phyloP scores from a whole-genome alignment of 164 flowering plant species.

The Hamamelis virginiana region DNA sequence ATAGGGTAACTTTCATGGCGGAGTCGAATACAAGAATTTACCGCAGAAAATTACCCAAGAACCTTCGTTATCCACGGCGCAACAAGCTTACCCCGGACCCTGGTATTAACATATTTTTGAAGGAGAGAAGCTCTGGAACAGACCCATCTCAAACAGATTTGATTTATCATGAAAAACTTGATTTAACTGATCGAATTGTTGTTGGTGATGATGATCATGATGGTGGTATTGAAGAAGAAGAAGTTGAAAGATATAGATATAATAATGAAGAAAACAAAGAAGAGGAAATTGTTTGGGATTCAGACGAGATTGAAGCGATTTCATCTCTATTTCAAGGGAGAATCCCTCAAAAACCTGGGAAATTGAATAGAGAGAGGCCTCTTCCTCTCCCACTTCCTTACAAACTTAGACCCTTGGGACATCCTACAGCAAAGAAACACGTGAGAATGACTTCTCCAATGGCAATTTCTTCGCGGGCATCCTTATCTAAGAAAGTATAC shows the following conservation, averaged over 20 bases:
- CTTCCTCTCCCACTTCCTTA: constrained; percentile 80
- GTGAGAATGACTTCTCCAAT: constrained; percentile 28
- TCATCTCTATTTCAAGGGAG: constrained; percentile 84
- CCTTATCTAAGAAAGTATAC: constrained; percentile 44
- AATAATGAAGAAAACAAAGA: not conserved
- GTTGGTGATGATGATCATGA: constrained; percentile 2
- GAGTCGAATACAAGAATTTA: constrained; percentile 10
- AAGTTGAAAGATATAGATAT: not conserved
- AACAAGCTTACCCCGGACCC: constrained; percentile 39
- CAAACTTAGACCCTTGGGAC: constrained; percentile 69
- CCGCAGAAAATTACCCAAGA: constrained; percentile 33
- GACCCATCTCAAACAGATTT: constrained; percentile 1
- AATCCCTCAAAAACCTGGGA: constrained; percentile 84
- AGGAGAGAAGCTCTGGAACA: constrained; percentile 14
- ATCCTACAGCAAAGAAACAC: constrained; percentile 61
- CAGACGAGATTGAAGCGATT: constrained; percentile 77
- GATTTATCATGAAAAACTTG: not conserved
- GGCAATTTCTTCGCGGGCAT: constrained; percentile 28
- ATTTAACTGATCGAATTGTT: not conserved
- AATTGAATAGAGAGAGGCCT: constrained; percentile 60
- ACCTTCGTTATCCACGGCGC: constrained; percentile 45
- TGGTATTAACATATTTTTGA: constrained; percentile 16
- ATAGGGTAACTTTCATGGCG: not conserved
- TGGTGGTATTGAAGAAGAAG: constrained; percentile 10
- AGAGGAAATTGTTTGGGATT: constrained; percentile 48